Conservation (phyloP, 75 land plant genomes). For the Selaginella tamariscina region DNA sequence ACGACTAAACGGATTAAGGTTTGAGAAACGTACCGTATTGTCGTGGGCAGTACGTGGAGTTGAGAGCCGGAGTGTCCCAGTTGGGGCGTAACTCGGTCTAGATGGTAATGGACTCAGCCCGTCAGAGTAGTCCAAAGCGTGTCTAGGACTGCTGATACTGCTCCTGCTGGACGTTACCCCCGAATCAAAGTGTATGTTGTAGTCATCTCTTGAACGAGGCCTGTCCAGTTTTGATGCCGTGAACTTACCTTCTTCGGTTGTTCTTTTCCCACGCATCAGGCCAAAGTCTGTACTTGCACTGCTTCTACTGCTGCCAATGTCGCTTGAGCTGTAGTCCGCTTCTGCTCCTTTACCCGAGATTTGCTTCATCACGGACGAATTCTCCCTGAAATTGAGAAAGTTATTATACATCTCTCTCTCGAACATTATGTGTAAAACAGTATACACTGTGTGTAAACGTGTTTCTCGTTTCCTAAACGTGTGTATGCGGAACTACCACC, state of each 20-base stretch:
- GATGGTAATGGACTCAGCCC: conserved; percentile 6
- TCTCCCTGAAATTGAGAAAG: too few species aligned
- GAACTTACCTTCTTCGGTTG: background rate
- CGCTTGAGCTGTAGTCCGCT: background rate
- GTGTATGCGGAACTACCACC: too few species aligned
- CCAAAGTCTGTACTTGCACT: conserved; percentile 4
- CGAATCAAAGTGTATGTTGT: conserved; percentile 10
- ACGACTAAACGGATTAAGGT: background rate
- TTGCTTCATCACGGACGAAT: background rate
- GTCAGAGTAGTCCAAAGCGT: background rate
- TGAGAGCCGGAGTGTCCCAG: background rate
- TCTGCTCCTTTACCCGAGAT: background rate
- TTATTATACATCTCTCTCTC: too few species aligned
- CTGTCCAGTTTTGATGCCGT: background rate
- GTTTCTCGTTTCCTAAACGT: too few species aligned
- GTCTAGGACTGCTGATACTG: conserved; percentile 3
- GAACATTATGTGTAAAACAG: too few species aligned
- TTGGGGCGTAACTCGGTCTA: background rate
- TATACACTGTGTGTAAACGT: too few species aligned
- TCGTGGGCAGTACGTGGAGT: background rate
- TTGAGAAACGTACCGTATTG: background rate
- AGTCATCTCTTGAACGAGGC: conserved; percentile 1
- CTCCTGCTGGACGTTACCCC: background rate
- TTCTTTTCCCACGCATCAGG: background rate
- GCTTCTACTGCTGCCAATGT: conserved; percentile 7